Evolutionary conservation across 139 green algal genomes (phyloP).

Genomic region (Chlamydomonas incerta): DNA sequence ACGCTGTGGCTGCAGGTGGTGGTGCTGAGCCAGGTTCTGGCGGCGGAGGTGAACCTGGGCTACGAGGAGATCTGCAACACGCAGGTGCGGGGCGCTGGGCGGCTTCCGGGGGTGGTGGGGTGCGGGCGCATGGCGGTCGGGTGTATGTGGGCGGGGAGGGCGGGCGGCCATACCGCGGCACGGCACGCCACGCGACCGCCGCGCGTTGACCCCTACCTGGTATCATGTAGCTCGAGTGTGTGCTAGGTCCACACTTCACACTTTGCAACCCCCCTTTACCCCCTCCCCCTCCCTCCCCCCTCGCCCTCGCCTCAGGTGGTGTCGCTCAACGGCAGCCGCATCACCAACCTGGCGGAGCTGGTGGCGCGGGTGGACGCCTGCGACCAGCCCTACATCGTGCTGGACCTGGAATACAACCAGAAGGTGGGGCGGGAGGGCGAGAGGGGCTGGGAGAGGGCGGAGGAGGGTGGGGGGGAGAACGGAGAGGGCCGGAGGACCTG

Average conservation of each 20-base stretch:
- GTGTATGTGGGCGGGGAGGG: not conserved
- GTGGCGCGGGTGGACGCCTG: conserved; percentile 67
- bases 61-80: conserved; percentile 92
- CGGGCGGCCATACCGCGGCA: not conserved
- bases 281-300: not conserved
- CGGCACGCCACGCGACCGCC: too few relatives aligned
- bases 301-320: conserved; percentile 60
- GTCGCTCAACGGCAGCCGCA: conserved; percentile 70
- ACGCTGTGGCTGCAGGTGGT: conserved; percentile 40
- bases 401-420: conserved; percentile 85
- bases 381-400: conserved; percentile 66
- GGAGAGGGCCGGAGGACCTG: too few relatives aligned
- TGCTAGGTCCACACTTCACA: conserved; percentile 46
- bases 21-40: conserved; percentile 79
- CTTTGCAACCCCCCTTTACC: not conserved
- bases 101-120: not conserved
- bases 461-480: too few relatives aligned
- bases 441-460: not conserved
- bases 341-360: conserved; percentile 81
- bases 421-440: conserved; percentile 57
- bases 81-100: conserved; percentile 35
- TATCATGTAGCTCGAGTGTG: too few relatives aligned
- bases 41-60: conserved; percentile 80
- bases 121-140: not conserved
- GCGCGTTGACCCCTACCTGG: too few relatives aligned